These are phyloP conservation scores for Chalciporus piperatus DNA, from an alignment of 768 basidiomycete genomes.

Conservation along the genomic window DNA sequence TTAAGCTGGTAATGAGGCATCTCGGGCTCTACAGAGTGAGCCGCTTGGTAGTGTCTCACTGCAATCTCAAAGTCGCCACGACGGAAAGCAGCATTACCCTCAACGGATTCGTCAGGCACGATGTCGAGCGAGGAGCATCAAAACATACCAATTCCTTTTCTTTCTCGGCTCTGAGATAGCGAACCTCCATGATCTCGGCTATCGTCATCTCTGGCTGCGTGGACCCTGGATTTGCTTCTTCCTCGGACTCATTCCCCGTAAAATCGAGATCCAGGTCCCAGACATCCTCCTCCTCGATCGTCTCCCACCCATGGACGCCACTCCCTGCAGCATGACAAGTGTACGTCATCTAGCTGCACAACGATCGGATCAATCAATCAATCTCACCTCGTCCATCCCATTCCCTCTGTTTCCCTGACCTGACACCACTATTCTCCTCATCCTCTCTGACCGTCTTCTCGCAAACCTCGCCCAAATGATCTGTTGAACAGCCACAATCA, in stretches of 20 bases:
- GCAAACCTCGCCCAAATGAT: constrained; percentile 74
- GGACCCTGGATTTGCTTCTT: constrained; percentile 40
- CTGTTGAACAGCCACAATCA: constrained; percentile 78
- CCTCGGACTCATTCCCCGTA: constrained; percentile 52
- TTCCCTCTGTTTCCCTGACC: constrained; percentile 66
- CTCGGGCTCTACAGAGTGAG: constrained; percentile 65
- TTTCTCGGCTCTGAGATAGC: constrained; percentile 65
- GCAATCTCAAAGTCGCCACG: constrained; percentile 56
- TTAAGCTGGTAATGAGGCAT: constrained; percentile 76
- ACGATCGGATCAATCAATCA: not conserved
- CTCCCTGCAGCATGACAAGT: constrained; percentile 33
- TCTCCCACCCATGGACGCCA: constrained; percentile 72
- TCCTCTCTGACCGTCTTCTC: constrained; percentile 70
- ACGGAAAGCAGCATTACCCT: constrained; percentile 73
- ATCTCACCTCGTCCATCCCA: constrained; percentile 68
- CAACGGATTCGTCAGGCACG: constrained; percentile 9
- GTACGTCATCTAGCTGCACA: constrained; percentile 1
- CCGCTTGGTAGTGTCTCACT: constrained; percentile 55
- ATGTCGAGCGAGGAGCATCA: not conserved
- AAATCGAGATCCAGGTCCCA: constrained; percentile 75
- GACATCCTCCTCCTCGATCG: constrained; percentile 71
- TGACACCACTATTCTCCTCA: constrained; percentile 56
- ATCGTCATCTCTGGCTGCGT: constrained; percentile 52
- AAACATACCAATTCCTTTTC: constrained; percentile 64
- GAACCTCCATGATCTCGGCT: constrained; percentile 70